A percentile compares a stretch with the other conserved stretches of the same genome.
Evolutionary conservation across 2,329 filamentous ascomycete species (phyloP).

Genomic region (Aureobasidium vineae): DNA sequence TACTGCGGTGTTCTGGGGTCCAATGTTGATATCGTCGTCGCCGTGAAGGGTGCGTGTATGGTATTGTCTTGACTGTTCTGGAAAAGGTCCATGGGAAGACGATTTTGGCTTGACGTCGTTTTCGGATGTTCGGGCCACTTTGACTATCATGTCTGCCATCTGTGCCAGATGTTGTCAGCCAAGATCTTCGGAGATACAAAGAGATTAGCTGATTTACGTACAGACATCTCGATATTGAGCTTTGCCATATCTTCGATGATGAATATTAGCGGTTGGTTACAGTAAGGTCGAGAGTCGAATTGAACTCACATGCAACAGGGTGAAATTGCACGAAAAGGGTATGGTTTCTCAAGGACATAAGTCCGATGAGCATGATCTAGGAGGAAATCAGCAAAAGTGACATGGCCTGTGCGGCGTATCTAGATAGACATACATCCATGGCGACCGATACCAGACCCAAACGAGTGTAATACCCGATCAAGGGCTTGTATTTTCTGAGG

Average conservation of each 20-base stretch:
- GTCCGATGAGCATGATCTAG: constrained; percentile 24
- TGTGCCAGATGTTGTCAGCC: neutral
- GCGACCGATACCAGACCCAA: constrained; percentile 51
- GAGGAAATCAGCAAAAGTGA: neutral
- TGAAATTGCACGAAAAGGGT: constrained; percentile 49
- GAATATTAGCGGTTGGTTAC: neutral
- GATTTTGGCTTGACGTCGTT: constrained; percentile 14
- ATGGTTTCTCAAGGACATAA: constrained; percentile 22
- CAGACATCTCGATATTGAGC: constrained; percentile 52
- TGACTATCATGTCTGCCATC: constrained; percentile 46
- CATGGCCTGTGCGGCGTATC: neutral
- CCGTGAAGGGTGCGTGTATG: neutral
- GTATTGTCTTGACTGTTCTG: neutral
- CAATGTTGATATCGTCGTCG: constrained; percentile 1
- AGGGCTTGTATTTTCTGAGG: constrained; percentile 52
- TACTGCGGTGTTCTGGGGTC: constrained; percentile 7
- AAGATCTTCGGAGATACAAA: neutral
- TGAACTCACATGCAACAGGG: constrained; percentile 37
- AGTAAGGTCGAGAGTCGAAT: neutral
- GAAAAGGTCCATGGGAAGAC: neutral
- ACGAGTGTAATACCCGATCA: constrained; percentile 52
- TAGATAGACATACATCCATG: constrained; percentile 43
- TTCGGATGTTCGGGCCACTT: constrained; percentile 34
- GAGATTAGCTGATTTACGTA: neutral
- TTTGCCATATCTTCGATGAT: constrained; percentile 43